Percentiles rank a stretch among this genome's conserved stretches.
Conservation (phyloP, 768 basidiomycete species). For the Leccinum olivaceopallidum region DNA sequence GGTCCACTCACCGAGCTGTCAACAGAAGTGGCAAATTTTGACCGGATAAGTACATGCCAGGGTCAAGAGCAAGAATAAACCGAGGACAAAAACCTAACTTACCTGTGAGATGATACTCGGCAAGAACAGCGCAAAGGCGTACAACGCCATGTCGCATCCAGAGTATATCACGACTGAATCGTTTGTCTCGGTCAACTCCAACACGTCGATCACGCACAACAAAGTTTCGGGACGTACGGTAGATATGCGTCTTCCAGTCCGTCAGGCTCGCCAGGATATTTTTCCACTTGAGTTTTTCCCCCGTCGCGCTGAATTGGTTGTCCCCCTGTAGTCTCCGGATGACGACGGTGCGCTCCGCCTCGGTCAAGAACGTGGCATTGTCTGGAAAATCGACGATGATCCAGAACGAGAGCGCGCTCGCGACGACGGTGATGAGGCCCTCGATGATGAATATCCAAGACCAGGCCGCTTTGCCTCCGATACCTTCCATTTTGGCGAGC, state of each 20-base stretch:
- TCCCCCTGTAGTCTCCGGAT: constrained; percentile 66
- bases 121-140: constrained; percentile 79
- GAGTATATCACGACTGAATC: constrained; percentile 53
- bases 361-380: constrained; percentile 72
- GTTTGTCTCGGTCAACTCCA: neutral
- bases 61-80: neutral
- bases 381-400: constrained; percentile 85
- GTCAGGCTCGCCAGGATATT: constrained; percentile 57
- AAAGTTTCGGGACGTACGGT: constrained; percentile 10
- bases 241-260: constrained; percentile 77
- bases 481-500: constrained; percentile 61
- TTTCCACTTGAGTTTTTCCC: constrained; percentile 58
- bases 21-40: neutral
- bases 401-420: constrained; percentile 66
- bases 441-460: constrained; percentile 81
- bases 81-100: neutral
- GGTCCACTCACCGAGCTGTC: constrained; percentile 41
- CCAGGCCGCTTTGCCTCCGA: constrained; percentile 65
- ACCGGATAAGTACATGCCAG: neutral
- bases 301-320: constrained; percentile 71
- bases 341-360: constrained; percentile 65
- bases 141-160: constrained; percentile 65
- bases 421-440: constrained; percentile 67
- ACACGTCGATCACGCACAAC: neutral
- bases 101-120: constrained; percentile 78